Conservation (phyloP, 768 basidiomycete genomes). For the Leccinum imitatum region DNA sequence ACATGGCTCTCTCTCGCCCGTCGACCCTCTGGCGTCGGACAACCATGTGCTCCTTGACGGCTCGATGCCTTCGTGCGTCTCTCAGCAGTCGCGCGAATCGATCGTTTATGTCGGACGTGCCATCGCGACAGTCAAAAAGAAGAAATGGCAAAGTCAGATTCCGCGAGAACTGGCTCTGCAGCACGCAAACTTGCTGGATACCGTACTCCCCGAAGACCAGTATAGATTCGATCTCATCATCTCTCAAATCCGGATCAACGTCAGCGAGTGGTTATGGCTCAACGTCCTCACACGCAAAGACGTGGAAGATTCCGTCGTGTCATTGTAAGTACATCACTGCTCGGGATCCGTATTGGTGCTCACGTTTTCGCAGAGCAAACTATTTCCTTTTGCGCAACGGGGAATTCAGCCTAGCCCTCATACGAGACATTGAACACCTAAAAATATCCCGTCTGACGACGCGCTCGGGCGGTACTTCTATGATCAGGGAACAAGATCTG, state of each 20-base stretch:
- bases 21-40: constrained; percentile 67
- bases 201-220: constrained; percentile 71
- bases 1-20: constrained; percentile 62
- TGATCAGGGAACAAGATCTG: constrained; percentile 90
- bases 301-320: constrained; percentile 81
- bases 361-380: constrained; percentile 56
- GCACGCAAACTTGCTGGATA: constrained; percentile 64
- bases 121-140: constrained; percentile 77
- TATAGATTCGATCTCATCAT: constrained; percentile 76
- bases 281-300: constrained; percentile 84
- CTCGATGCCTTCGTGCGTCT: constrained; percentile 74
- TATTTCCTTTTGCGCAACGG: constrained; percentile 90
- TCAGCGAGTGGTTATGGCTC: constrained; percentile 94
- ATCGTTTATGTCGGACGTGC: constrained; percentile 87
- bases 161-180: constrained; percentile 64
- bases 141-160: constrained; percentile 76
- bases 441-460: constrained; percentile 74
- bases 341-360: constrained; percentile 5
- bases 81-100: constrained; percentile 69
- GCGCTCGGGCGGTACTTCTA: constrained; percentile 60
- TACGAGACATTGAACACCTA: constrained; percentile 83
- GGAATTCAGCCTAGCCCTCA: constrained; percentile 80
- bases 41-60: constrained; percentile 59
- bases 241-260: constrained; percentile 69
- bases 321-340: constrained; percentile 55